Percentiles rank a stretch among this genome's conserved stretches.
Evolutionary conservation across 225 moss, liverwort and hornwort species (phyloP).

Genomic region (Anthoceros angustus): DNA sequence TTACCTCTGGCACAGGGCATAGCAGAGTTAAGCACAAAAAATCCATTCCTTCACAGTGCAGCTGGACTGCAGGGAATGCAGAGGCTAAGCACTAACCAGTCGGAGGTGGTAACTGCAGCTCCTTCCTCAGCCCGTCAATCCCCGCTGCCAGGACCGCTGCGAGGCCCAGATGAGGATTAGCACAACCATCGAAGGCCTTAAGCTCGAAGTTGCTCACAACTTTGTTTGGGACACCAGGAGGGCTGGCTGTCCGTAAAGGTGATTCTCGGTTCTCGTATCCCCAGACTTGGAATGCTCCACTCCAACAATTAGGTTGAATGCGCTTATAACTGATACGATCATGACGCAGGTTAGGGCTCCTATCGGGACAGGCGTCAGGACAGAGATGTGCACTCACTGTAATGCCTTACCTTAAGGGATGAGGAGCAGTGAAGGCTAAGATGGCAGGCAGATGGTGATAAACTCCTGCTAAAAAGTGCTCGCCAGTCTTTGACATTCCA

Average conservation of each 20-base stretch:
- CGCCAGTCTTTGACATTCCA: constrained; percentile 45
- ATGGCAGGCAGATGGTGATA: constrained; percentile 65
- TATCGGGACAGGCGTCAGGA: not conserved
- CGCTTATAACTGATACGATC: constrained; percentile 38
- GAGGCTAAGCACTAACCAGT: constrained; percentile 23
- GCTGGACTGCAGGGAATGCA: not conserved
- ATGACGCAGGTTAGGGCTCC: not conserved
- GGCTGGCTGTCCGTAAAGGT: constrained; percentile 34
- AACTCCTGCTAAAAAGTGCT: constrained; percentile 55
- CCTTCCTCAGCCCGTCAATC: constrained; percentile 67
- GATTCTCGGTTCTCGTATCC: constrained; percentile 61
- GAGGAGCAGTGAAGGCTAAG: constrained; percentile 47
- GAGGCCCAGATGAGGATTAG: constrained; percentile 64
- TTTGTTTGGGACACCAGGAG: constrained; percentile 32
- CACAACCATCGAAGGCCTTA: constrained; percentile 68
- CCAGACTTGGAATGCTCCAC: constrained; percentile 66
- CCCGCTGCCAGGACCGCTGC: constrained; percentile 62
- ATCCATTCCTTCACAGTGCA: not conserved
- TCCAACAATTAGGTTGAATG: constrained; percentile 54
- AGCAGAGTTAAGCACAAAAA: not conserved
- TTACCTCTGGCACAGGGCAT: constrained; percentile 21
- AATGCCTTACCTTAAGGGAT: constrained; percentile 34
- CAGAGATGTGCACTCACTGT: not conserved
- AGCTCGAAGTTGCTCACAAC: constrained; percentile 61
- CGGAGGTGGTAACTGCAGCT: constrained; percentile 36